phyloP scores from a whole-genome alignment of 768 basidiomycete species.

The Lactarius sanguifluus region DNA sequence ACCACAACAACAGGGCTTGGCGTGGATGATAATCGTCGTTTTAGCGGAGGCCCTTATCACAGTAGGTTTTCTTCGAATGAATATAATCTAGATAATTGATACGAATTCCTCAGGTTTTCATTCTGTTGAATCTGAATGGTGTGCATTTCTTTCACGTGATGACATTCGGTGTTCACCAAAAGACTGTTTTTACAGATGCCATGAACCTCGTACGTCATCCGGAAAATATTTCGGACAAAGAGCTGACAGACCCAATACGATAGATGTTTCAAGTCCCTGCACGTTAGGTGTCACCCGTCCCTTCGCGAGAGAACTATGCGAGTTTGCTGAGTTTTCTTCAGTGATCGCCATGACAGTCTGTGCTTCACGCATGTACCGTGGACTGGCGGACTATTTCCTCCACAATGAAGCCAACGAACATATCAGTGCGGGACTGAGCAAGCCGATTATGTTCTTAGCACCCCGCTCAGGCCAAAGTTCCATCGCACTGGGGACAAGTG shows the following conservation, averaged over 20 bases:
- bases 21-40: conserved; percentile 1
- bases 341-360: conserved; percentile 12
- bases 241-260: not conserved
- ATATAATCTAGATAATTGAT: not conserved
- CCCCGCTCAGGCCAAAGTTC: not conserved
- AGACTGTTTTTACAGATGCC: not conserved
- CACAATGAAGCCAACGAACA: not conserved
- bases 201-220: conserved; percentile 9
- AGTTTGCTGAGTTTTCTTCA: not conserved
- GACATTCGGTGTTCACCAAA: not conserved
- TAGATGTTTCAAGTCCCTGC: conserved; percentile 16
- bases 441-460: not conserved
- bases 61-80: not conserved
- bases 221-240: not conserved
- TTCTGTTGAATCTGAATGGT: conserved; percentile 12
- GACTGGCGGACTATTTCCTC: not conserved
- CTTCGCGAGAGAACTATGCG: too few species aligned
- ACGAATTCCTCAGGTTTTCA: not conserved
- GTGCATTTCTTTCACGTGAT: not conserved
- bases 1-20: not conserved
- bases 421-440: not conserved
- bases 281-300: conserved; percentile 1
- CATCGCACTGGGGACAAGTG: not conserved
- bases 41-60: conserved; percentile 2
- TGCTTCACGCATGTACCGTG: conserved; percentile 7